phyloP scores from a whole-genome alignment of 2,329 filamentous ascomycete species.

The Monosporascus ibericus region DNA sequence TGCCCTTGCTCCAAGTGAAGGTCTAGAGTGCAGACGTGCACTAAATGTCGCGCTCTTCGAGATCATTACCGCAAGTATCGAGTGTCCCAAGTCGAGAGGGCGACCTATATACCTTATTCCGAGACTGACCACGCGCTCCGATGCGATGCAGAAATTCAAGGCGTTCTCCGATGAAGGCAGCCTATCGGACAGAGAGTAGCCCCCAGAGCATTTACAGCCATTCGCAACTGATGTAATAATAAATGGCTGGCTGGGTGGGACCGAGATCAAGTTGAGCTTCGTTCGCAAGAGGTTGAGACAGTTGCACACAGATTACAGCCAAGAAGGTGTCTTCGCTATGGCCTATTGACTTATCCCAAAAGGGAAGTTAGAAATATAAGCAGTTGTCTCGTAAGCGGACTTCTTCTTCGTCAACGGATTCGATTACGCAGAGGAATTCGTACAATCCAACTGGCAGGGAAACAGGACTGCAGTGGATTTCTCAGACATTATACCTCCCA shows the following conservation, averaged over 20 bases:
- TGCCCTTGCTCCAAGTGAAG: too few species aligned
- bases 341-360: neutral
- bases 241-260: neutral
- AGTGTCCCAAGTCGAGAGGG: neutral
- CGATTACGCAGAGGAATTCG: neutral
- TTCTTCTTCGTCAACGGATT: neutral
- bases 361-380: neutral
- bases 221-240: neutral
- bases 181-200: neutral
- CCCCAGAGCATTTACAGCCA: neutral
- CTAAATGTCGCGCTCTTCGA: neutral
- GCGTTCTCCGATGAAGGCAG: neutral
- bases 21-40: neutral
- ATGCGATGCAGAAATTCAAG: neutral
- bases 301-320: neutral
- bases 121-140: neutral
- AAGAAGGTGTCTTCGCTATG: neutral
- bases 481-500: neutral
- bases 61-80: neutral
- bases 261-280: neutral
- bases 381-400: too few species aligned
- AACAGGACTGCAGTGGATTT: neutral
- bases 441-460: neutral
- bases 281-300: neutral
- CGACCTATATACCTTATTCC: neutral